Evolutionary conservation across 768 basidiomycete genomes (phyloP).

Genomic region (Macrolepiota albuminosa): DNA sequence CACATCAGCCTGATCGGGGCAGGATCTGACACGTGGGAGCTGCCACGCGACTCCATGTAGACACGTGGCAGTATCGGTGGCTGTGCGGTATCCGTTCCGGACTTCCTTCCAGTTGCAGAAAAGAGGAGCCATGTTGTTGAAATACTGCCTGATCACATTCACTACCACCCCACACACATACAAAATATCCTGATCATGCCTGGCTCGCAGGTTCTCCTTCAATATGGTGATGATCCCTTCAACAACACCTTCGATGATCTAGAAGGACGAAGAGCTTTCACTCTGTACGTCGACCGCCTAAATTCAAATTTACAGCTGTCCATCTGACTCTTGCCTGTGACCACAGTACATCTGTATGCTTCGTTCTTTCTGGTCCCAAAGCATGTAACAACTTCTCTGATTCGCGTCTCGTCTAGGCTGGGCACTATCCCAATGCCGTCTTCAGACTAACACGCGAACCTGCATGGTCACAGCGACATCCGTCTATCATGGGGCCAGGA

Average conservation of each 20-base stretch:
- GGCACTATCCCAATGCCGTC: conserved; percentile 53
- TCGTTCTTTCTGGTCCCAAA: not conserved
- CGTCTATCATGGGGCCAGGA: conserved; percentile 74
- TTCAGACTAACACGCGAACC: conserved; percentile 61
- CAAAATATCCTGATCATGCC: conserved; percentile 11
- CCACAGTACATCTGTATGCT: conserved; percentile 12
- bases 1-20: conserved; percentile 7
- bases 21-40: conserved; percentile 31
- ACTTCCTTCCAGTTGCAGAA: conserved; percentile 21
- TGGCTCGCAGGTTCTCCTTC: conserved; percentile 45
- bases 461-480: conserved; percentile 63
- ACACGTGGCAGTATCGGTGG: conserved; percentile 29
- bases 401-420: conserved; percentile 34
- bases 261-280: conserved; percentile 61
- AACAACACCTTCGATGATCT: conserved; percentile 57
- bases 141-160: conserved; percentile 13
- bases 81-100: conserved; percentile 33
- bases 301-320: conserved; percentile 7
- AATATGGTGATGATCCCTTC: conserved; percentile 63
- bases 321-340: conserved; percentile 11
- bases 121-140: conserved; percentile 7
- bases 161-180: conserved; percentile 11
- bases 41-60: conserved; percentile 21
- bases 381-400: not conserved
- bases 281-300: conserved; percentile 46